Evolutionary conservation across 1,284 basidiomycete genomes (phyloP).

Genomic region (Pseudozyma thailandica): DNA sequence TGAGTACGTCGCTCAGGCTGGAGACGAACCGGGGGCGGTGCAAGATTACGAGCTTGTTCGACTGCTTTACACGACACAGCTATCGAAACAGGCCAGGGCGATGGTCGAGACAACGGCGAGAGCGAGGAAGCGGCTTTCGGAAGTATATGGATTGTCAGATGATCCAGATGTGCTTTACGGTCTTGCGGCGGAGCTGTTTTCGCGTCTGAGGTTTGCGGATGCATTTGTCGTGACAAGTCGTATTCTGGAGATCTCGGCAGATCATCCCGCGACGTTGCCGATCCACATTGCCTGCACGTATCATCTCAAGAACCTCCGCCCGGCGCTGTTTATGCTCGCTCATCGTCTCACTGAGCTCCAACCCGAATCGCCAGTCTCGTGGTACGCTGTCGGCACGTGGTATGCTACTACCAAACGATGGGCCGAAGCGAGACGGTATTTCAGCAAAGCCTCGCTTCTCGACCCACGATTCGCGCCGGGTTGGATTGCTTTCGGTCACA

Average conservation of each 20-base stretch:
- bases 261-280: slow-evolving; percentile 74
- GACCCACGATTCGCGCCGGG: slow-evolving; percentile 94
- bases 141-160: slow-evolving; percentile 75
- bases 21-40: slow-evolving; percentile 70
- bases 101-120: slow-evolving; percentile 17
- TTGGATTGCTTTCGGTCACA: slow-evolving; percentile 98
- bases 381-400: slow-evolving; percentile 99
- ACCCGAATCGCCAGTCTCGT: slow-evolving; percentile 89
- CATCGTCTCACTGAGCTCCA: slow-evolving; percentile 91
- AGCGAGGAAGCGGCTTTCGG: slow-evolving; percentile 75
- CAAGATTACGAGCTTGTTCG: slow-evolving; percentile 90
- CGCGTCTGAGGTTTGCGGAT: slow-evolving; percentile 89
- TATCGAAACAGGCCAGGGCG: slow-evolving; percentile 76
- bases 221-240: slow-evolving; percentile 82
- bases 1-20: slow-evolving; percentile 79
- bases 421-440: slow-evolving; percentile 64
- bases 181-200: slow-evolving; percentile 89
- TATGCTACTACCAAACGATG: slow-evolving; percentile 86
- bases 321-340: slow-evolving; percentile 91
- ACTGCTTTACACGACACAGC: slow-evolving; percentile 87
- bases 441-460: slow-evolving; percentile 90
- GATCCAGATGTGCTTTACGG: slow-evolving; percentile 93
- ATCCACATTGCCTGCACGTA: slow-evolving; percentile 97
- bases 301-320: slow-evolving; percentile 87
- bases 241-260: slow-evolving; percentile 53